Base-by-base conservation (phyloP, 1,284 basidiomycete genomes). In the Cryptococcus sp. region DNA sequence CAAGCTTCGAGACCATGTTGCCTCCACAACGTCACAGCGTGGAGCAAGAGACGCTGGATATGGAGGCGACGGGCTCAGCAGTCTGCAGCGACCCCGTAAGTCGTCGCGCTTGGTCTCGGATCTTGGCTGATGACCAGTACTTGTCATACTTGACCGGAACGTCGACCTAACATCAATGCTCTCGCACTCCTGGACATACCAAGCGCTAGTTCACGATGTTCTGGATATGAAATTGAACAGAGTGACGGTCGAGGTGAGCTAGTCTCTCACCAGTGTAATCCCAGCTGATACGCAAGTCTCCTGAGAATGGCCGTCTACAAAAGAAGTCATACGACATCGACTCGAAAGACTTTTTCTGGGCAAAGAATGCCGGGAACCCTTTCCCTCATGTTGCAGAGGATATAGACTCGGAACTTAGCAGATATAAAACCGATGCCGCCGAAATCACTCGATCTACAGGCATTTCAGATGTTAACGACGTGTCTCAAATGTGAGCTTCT, bases 371-470 rank as follows among this genome's bases (percentile, higher is more conserved):
- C 1, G 85, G 88, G 5, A 91, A 89, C 60, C 96, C 96, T 0
- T 98, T 99, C 80, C 96, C 96, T 28, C 91, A 97, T 65, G 96
- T 99, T 1, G 94, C 96, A 1, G 96, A 98, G 70, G 93, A 98
- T 63, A 98, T 99, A 50, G 92, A 98, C 67, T 69, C 81, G 3
- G 96, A 98, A 74, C 78, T 98, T 58, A 91, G 46, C 49, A 69
- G 73, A 40, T 99, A 99, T 76, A 98, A 98, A 77, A 82, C 87
- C 62, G 96, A 98, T 66, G 93, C 96, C 1, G 92, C 91, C 9
- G 96, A 99, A 72, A 88, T 99, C 57, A 98, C 96, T 4, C 82
- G 94, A 41, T 91, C 88, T 22, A 98, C 96, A 0, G 96, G 96
- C 39, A 88, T 99, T 54, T 92, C 87, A 68, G 91, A 96, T 72